Base-by-base conservation (phyloP, 495 filamentous ascomycete species). In the Saxophila tyrrhenica region DNA sequence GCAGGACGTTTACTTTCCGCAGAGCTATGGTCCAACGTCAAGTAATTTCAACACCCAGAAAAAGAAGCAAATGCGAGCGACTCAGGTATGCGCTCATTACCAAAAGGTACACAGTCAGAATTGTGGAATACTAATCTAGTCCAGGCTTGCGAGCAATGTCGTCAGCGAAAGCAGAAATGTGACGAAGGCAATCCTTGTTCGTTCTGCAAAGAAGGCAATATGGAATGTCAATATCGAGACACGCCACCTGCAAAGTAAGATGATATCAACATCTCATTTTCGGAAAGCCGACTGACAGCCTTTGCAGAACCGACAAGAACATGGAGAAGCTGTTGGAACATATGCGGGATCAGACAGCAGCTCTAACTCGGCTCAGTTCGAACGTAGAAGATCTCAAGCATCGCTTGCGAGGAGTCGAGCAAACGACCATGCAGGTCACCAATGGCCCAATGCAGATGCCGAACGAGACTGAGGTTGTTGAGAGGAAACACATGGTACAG, bases 131-230 rank as follows among this genome's bases (percentile, higher is more conserved):
- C 42, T 44, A 29, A 52, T 24, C 2, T 17, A 38, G n/a, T 23
- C n/a, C 65, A 84, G 75, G 82, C 82, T 25, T 86, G 82, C 65
- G 81, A 86, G 57, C 76, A 75, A 61, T 86, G 82, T 68, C 74
- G 82, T 47, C 69, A 74, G 50, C 72, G 83, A n/a, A 86, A 86
- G 64, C 81, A 81, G 24, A 85, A 84, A 67, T 86, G 82, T 64
- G 80, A 84, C 54, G 82, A 86, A 70, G 61, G 60, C 1, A 63
- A 60, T 20, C 71, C 71, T 3, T 73, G 71, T 52, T 64, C 63
- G n/a, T 71, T 68, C 50, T 73, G 71, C 56, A 64, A 71, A 72
- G 50, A 81, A 75, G 65, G 81, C 57, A 72, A 71, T 42, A 65
- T 78, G 8, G 71, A 76, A 20, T 86, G 82, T 68, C 73, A 75